These are phyloP conservation scores for Boletus vinaceobasis DNA, from an alignment of 768 basidiomycete species.

Conservation along the genomic window DNA sequence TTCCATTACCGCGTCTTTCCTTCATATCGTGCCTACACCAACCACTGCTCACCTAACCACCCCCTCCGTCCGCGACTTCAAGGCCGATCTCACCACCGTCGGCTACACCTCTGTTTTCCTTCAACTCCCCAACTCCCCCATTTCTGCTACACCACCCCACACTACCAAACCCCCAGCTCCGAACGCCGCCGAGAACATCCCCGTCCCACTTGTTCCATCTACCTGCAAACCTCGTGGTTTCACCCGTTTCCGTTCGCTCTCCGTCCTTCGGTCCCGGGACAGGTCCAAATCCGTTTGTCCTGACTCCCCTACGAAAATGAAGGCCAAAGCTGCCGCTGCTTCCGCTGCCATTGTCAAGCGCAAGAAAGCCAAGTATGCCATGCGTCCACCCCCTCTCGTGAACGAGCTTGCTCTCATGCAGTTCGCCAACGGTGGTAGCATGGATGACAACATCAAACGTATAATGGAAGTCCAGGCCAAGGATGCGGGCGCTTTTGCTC, in stretches of 20 bases:
- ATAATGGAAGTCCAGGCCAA: conserved; percentile 55
- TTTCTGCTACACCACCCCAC: conserved; percentile 20
- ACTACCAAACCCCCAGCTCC: conserved; percentile 4
- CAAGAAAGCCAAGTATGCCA: conserved; percentile 52
- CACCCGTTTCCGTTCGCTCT: conserved; percentile 50
- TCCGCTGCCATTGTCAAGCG: conserved; percentile 40
- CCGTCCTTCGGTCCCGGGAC: conserved; percentile 40
- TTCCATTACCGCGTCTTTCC: conserved; percentile 45
- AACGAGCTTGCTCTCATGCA: conserved; percentile 71
- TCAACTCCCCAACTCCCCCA: conserved; percentile 50
- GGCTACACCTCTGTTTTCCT: conserved; percentile 70
- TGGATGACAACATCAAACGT: conserved; percentile 52
- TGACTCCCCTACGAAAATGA: conserved; percentile 26
- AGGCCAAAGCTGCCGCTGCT: conserved; percentile 10
- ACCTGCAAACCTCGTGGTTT: conserved; percentile 29
- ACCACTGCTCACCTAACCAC: conserved; percentile 33
- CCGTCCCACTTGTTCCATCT: conserved; percentile 13
- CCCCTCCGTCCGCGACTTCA: conserved; percentile 45
- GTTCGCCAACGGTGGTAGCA: conserved; percentile 59
- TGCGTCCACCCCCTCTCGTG: conserved; percentile 48
- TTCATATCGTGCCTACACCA: conserved; percentile 42
- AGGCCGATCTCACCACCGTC: conserved; percentile 52
- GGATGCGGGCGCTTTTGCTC: conserved; percentile 33
- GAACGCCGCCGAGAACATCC: conserved; percentile 12
- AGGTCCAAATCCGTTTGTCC: conserved; percentile 37